A percentile compares a stretch with the other conserved stretches of the same genome.
These are phyloP conservation scores for Francoa sonchifolia DNA, from an alignment of 441 rosid species.

Conservation along the genomic window DNA sequence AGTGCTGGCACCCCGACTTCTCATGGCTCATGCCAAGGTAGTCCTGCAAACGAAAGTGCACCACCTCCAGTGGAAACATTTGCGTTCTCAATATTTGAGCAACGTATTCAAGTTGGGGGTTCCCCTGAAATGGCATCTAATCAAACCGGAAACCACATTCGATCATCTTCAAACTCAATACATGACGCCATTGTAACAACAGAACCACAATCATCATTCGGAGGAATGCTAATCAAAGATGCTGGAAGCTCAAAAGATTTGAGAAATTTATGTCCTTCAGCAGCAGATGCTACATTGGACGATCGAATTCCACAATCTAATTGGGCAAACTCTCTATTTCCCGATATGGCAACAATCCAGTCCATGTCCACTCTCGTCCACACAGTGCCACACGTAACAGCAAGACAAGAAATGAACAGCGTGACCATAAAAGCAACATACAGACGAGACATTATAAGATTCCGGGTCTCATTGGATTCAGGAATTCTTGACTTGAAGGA, in stretches of 20 bases:
- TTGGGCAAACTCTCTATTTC: constrained; percentile 26
- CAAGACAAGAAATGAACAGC: constrained; percentile 27
- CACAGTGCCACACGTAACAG: constrained; percentile 10
- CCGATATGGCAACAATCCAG: constrained; percentile 24
- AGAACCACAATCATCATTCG: constrained; percentile 33
- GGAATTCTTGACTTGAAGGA: constrained; percentile 49
- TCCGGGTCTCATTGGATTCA: constrained; percentile 37
- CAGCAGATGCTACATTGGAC: constrained; percentile 28
- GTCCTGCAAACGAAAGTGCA: constrained; percentile 27
- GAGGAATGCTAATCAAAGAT: constrained; percentile 59
- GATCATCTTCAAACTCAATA: constrained; percentile 23
- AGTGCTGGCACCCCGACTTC: constrained; percentile 66
- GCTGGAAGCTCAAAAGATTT: constrained; percentile 83
- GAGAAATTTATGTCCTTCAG: constrained; percentile 48
- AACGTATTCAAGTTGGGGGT: constrained; percentile 10
- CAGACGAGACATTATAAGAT: constrained; percentile 69
- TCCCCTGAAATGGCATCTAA: constrained; percentile 21
- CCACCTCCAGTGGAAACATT: constrained; percentile 24
- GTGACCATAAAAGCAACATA: constrained; percentile 66
- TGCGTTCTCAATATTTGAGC: constrained; percentile 17
- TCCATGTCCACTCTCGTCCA: constrained; percentile 12
- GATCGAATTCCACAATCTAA: constrained; percentile 42
- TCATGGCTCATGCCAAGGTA: constrained; percentile 70
- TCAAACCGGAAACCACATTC: constrained; percentile 12
- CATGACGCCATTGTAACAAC: constrained; percentile 23